Evolutionary conservation across 2,329 filamentous ascomycete genomes (phyloP).

Genomic region (Aspergillus ustus): DNA sequence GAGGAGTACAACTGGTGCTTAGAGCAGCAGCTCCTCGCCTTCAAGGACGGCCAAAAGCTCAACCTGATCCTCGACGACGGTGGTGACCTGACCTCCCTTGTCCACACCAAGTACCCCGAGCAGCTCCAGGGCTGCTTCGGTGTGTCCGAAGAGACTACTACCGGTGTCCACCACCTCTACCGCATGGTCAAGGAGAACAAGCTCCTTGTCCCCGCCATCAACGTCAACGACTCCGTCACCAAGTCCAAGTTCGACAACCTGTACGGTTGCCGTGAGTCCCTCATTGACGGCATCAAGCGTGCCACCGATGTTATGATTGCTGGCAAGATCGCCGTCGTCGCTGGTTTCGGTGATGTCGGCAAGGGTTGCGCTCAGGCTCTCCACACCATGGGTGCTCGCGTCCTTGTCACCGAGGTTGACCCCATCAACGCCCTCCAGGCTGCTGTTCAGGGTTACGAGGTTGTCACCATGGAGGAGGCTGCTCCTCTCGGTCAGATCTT

Average conservation of each 20-base stretch:
- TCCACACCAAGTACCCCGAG: slow-evolving; percentile 98
- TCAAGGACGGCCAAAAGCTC: slow-evolving; percentile 95
- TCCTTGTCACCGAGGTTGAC: slow-evolving; percentile 95
- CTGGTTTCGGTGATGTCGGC: slow-evolving; percentile 97
- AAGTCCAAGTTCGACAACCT: slow-evolving; percentile 99
- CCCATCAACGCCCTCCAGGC: slow-evolving; percentile 99
- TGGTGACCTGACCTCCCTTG: slow-evolving; percentile 93
- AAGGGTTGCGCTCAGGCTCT: slow-evolving; percentile 98
- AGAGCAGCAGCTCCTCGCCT: slow-evolving; percentile 95
- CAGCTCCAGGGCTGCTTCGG: slow-evolving; percentile 98
- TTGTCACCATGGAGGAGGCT: slow-evolving; percentile 97
- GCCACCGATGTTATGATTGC: slow-evolving; percentile 99
- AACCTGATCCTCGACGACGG: slow-evolving; percentile 99
- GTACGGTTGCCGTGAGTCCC: slow-evolving; percentile 98
- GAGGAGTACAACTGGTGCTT: slow-evolving; percentile 99
- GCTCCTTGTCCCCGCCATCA: slow-evolving; percentile 94
- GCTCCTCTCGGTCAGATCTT: slow-evolving; percentile 91
- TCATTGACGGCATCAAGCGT: slow-evolving; percentile 99
- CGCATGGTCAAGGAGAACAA: slow-evolving; percentile 89
- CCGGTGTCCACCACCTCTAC: slow-evolving; percentile 99
- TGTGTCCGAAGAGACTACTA: slow-evolving; percentile 99
- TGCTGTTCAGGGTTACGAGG: slow-evolving; percentile 95
- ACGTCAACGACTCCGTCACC: slow-evolving; percentile 99
- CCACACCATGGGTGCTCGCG: slow-evolving; percentile 94
- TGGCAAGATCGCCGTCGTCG: slow-evolving; percentile 96